These are phyloP conservation scores for Aspergillus funiculosus DNA, from an alignment of 495 filamentous ascomycete species.

Conservation along the genomic window DNA sequence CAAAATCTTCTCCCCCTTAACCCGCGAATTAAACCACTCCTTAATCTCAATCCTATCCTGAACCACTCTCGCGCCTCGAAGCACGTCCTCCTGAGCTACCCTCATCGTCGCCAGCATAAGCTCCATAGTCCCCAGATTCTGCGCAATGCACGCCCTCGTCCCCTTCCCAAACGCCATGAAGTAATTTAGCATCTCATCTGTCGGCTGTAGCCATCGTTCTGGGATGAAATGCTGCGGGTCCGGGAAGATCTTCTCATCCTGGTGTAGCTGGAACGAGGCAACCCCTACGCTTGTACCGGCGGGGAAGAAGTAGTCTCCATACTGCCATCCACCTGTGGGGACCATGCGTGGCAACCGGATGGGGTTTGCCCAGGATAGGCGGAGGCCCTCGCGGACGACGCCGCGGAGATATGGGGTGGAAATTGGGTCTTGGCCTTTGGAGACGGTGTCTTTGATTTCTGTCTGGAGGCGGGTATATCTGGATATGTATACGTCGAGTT, in stretches of 20 bases:
- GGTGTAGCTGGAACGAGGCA: slow-evolving; percentile 39
- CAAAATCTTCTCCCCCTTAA: slow-evolving; percentile 26
- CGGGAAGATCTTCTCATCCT: slow-evolving; percentile 39
- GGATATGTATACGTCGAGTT: slow-evolving; percentile 1
- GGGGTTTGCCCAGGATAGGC: slow-evolving; percentile 46
- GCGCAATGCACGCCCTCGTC: slow-evolving; percentile 44
- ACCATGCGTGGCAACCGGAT: slow-evolving; percentile 45
- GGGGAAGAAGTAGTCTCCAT: slow-evolving; percentile 34
- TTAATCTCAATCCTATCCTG: slow-evolving; percentile 36
- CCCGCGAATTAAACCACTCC: slow-evolving; percentile 48
- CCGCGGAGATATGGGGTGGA: slow-evolving; percentile 37
- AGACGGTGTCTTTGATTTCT: slow-evolving; percentile 26
- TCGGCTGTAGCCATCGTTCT: slow-evolving; percentile 44
- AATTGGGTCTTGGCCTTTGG: slow-evolving; percentile 25
- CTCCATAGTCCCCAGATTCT: slow-evolving; percentile 41
- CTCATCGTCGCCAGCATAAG: slow-evolving; percentile 32
- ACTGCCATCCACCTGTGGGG: slow-evolving; percentile 33
- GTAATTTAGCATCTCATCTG: slow-evolving; percentile 33
- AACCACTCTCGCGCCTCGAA: slow-evolving; percentile 35
- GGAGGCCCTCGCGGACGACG: slow-evolving; percentile 40
- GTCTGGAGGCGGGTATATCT: slow-evolving; percentile 33
- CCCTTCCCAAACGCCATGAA: slow-evolving; percentile 48
- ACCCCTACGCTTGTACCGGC: slow-evolving; percentile 41
- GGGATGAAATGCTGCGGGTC: slow-evolving; percentile 40
- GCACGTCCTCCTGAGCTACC: slow-evolving; percentile 33